These are phyloP conservation scores for Hemileccinum rubropunctum DNA, from an alignment of 768 basidiomycete genomes.

Conservation along the genomic window DNA sequence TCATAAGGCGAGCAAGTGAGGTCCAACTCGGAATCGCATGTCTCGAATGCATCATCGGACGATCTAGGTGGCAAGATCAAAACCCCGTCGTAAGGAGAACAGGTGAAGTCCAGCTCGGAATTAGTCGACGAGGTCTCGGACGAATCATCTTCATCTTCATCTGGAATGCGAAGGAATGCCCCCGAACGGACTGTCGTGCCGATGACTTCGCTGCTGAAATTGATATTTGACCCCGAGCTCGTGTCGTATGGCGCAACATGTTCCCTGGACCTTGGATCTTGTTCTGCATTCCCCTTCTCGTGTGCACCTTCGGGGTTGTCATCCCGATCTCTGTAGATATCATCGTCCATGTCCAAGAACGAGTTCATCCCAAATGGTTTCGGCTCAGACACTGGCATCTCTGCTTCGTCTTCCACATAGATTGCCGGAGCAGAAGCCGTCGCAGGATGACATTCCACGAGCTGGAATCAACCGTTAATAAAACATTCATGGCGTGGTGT, in stretches of 20 bases:
- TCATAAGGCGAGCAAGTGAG: neutral
- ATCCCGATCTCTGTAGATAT: neutral
- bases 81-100: neutral
- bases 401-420: constrained; percentile 20
- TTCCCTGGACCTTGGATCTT: neutral
- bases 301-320: neutral
- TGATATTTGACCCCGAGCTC: neutral
- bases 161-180: constrained; percentile 16
- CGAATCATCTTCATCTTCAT: neutral
- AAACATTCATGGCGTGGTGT: neutral
- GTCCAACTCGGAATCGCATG: neutral
- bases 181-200: constrained; percentile 9
- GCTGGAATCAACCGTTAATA: neutral
- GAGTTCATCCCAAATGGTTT: constrained; percentile 10
- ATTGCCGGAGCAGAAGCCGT: constrained; percentile 20
- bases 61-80: neutral
- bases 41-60: neutral
- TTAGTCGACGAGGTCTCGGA: neutral
- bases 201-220: constrained; percentile 17
- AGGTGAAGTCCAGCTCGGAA: neutral
- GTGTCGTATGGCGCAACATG: constrained; percentile 15
- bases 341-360: constrained; percentile 10
- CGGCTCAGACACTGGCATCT: constrained; percentile 1
- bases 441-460: constrained; percentile 17
- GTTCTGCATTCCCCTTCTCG: neutral